Conservation (phyloP, 495 filamentous ascomycete genomes). For the Lichenothelia convexa region DNA sequence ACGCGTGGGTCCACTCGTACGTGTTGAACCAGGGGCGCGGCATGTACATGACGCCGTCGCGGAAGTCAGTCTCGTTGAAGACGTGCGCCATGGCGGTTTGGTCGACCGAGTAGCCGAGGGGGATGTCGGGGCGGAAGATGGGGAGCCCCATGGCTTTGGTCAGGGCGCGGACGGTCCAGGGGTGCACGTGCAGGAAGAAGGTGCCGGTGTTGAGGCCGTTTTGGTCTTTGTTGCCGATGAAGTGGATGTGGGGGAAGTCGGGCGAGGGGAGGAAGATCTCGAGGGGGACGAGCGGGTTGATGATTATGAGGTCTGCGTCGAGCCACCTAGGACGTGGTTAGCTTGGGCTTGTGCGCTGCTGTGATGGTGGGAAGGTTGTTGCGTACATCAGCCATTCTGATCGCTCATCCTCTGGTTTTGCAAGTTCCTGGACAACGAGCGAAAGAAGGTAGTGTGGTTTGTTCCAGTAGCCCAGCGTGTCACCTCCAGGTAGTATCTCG, state of each 20-base stretch:
- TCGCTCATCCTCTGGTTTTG: conserved; percentile 20
- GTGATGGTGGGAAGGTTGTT: background rate
- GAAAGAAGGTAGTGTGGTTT: conserved; percentile 26
- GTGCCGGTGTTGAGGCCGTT: conserved; percentile 6
- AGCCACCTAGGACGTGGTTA: conserved; percentile 18
- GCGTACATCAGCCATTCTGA: conserved; percentile 28
- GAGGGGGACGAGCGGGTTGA: conserved; percentile 26
- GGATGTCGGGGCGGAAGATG: conserved; percentile 14
- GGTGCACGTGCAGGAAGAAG: conserved; percentile 15
- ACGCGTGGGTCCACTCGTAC: conserved; percentile 15
- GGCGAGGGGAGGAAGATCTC: conserved; percentile 28
- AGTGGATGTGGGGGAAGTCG: conserved; percentile 23
- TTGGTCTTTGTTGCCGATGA: conserved; percentile 22
- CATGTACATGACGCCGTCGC: conserved; percentile 16
- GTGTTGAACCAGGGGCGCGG: conserved; percentile 27
- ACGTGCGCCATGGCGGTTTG: conserved; percentile 20
- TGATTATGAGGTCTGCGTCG: conserved; percentile 26
- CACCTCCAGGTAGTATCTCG: conserved; percentile 5
- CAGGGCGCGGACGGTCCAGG: conserved; percentile 24
- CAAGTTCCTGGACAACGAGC: conserved; percentile 25
- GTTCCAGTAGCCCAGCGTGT: conserved; percentile 23
- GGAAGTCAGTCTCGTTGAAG: conserved; percentile 17
- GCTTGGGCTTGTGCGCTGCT: background rate
- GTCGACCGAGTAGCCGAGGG: conserved; percentile 18
- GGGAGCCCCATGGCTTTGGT: conserved; percentile 20